These are phyloP conservation scores for Cryptosporidium meleagridis DNA, from an alignment of 169 alveolate genomes.

Conservation along the genomic window DNA sequence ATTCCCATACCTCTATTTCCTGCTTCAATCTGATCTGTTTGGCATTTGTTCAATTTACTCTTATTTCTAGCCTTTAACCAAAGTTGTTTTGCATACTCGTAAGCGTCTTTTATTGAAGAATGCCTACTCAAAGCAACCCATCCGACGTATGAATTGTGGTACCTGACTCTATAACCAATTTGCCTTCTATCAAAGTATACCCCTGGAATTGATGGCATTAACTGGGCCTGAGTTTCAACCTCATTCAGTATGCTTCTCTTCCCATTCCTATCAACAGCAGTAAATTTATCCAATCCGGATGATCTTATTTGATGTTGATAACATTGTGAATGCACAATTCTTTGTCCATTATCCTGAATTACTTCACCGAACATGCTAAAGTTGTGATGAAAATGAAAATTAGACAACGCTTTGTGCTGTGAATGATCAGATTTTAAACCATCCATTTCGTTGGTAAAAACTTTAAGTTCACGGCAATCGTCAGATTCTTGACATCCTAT, in stretches of 20 bases:
- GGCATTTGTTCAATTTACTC: constrained; percentile 6
- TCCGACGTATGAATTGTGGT: constrained; percentile 66
- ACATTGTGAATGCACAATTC: constrained; percentile 9
- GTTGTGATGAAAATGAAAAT: not conserved
- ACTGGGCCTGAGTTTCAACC: constrained; percentile 61
- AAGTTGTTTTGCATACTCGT: constrained; percentile 65
- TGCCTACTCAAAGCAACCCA: constrained; percentile 74
- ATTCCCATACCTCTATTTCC: not conserved
- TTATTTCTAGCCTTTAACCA: constrained; percentile 68
- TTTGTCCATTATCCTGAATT: not conserved
- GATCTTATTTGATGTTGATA: constrained; percentile 55
- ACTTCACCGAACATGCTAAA: constrained; percentile 4
- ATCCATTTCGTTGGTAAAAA: not conserved
- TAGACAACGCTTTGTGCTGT: not conserved
- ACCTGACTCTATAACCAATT: constrained; percentile 72
- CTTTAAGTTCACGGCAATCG: not conserved
- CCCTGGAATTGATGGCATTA: constrained; percentile 71
- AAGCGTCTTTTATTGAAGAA: constrained; percentile 70
- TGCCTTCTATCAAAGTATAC: constrained; percentile 64
- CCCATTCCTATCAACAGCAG: constrained; percentile 67
- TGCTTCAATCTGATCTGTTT: not conserved
- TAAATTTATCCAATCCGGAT: constrained; percentile 56
- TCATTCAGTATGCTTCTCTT: constrained; percentile 61
- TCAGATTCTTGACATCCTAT: not conserved
- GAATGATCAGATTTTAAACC: not conserved